These are phyloP conservation scores for Wickerhamomyces kurtzmanii DNA, from an alignment of 805 yeast genomes.

Conservation along the genomic window DNA sequence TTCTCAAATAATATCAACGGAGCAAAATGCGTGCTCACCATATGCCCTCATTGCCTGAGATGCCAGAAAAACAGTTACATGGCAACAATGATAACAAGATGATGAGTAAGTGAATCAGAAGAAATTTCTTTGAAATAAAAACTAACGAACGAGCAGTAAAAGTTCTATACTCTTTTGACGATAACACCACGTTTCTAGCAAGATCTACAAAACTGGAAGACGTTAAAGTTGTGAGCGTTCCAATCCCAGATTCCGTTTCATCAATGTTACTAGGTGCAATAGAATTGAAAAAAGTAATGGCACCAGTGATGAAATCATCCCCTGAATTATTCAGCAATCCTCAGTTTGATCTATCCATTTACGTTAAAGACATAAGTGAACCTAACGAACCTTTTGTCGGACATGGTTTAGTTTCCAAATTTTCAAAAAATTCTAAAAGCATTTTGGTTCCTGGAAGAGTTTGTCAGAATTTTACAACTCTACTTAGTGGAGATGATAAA, in stretches of 20 bases:
- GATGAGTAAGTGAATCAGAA: constrained; percentile 10
- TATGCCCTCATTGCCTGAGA: constrained; percentile 21
- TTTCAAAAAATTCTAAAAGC: constrained; percentile 8
- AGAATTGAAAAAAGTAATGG: constrained; percentile 34
- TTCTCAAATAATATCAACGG: no score
- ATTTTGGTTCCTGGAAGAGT: constrained; percentile 45
- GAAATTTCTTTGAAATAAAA: not conserved
- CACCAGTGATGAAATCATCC: constrained; percentile 32
- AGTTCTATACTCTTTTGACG: constrained; percentile 31
- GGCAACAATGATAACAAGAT: constrained; percentile 5
- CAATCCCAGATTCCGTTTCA: constrained; percentile 31
- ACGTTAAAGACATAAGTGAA: constrained; percentile 38
- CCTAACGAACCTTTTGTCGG: constrained; percentile 43
- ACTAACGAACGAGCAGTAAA: constrained; percentile 15
- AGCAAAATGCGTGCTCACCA: constrained; percentile 19
- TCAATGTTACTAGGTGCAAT: constrained; percentile 32
- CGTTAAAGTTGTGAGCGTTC: constrained; percentile 31
- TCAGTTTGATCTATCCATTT: constrained; percentile 33
- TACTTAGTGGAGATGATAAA: constrained; percentile 25
- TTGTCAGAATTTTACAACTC: constrained; percentile 44
- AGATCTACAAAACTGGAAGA: constrained; percentile 23
- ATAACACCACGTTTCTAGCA: constrained; percentile 30
- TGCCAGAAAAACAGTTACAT: constrained; percentile 12
- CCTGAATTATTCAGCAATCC: constrained; percentile 30
- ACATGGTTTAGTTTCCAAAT: constrained; percentile 28